Evolutionary conservation across 306 rosid genomes (phyloP).

Genomic region (Quercus rubra): DNA sequence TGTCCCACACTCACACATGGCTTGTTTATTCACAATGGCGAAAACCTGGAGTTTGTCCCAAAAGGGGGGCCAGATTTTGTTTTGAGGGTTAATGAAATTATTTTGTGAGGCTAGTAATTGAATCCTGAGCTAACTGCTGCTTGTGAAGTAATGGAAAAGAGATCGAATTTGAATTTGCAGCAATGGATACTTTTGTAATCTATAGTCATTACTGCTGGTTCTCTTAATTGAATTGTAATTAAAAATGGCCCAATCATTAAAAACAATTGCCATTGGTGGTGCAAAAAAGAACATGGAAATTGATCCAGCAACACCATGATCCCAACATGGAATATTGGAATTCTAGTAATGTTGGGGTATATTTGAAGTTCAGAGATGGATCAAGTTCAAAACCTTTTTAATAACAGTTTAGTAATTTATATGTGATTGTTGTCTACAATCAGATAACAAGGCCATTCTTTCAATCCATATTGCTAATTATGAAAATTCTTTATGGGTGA

Average conservation of each 20-base stretch:
- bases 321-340: not conserved
- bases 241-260: not conserved
- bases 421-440: not conserved
- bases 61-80: no score
- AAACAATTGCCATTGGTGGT: not conserved
- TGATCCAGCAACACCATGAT: not conserved
- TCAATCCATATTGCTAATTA: not conserved
- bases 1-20: not conserved
- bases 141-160: no score
- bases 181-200: no score
- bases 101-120: no score
- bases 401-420: not conserved
- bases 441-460: not conserved
- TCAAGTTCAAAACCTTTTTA: not conserved
- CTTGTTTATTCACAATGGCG: not conserved
- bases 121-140: no score
- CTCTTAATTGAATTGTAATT: no score
- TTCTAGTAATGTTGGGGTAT: not conserved
- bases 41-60: not conserved
- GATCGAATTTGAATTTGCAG: no score
- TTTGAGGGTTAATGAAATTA: no score
- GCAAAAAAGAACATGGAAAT: not conserved
- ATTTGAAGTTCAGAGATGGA: not conserved
- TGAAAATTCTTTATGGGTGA: not conserved
- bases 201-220: no score